These are phyloP conservation scores for Jacaranda copaia DNA, from an alignment of 257 asterid species.

Conservation along the genomic window DNA sequence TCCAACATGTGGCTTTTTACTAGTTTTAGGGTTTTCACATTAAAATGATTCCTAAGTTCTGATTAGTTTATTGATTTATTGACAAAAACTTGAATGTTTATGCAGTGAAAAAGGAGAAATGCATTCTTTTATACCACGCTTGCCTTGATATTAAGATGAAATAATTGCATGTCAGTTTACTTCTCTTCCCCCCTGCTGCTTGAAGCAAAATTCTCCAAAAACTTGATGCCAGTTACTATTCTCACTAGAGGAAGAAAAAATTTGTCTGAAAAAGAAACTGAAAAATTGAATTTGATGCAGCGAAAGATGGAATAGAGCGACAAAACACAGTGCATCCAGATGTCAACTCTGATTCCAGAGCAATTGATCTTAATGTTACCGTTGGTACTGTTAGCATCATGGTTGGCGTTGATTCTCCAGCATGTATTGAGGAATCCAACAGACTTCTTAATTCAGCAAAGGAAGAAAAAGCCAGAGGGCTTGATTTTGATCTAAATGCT, in stretches of 20 bases:
- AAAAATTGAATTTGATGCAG: conserved; percentile 38
- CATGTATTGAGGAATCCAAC: conserved; percentile 32
- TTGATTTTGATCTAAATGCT: conserved; percentile 58
- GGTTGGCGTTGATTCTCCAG: conserved; percentile 31
- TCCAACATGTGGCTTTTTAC: conserved; percentile 10
- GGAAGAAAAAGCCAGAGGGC: conserved; percentile 41
- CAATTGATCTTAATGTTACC: conserved; percentile 56
- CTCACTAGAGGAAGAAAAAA: neutral
- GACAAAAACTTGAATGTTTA: neutral
- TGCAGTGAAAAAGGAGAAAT: neutral
- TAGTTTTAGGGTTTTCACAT: neutral
- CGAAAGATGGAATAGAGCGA: conserved; percentile 44
- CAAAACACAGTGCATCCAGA: conserved; percentile 17
- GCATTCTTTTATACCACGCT: neutral
- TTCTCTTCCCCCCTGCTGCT: neutral
- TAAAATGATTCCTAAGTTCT: neutral
- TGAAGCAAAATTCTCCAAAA: neutral
- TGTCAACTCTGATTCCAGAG: conserved; percentile 27
- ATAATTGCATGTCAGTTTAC: neutral
- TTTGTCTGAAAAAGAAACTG: neutral
- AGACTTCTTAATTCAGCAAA: conserved; percentile 28
- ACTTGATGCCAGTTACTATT: neutral
- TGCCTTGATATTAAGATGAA: neutral
- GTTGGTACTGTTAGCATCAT: conserved; percentile 34
- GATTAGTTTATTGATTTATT: neutral